Conservation (phyloP, 208 protist species). For the Wallacemonas sp. region DNA sequence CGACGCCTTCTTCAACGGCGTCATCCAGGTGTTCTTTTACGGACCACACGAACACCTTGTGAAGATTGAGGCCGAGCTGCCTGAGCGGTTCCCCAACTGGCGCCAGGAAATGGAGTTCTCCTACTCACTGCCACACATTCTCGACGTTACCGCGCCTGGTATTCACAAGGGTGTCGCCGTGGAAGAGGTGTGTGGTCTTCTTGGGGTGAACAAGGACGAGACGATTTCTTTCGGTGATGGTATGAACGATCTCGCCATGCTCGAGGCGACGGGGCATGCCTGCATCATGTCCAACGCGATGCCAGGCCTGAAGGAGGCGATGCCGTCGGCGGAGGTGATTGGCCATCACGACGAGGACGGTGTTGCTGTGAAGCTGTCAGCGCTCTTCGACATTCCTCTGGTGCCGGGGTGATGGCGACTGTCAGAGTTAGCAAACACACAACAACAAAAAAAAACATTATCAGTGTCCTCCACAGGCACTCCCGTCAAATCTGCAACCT, state of each 20-base stretch:
- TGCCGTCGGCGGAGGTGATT: constrained; percentile 28
- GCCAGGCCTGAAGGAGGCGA: constrained; percentile 16
- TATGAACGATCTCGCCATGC: constrained; percentile 73
- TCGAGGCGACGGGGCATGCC: constrained; percentile 37
- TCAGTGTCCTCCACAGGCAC: too few species aligned
- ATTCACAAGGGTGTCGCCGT: constrained; percentile 61
- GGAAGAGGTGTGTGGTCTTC: constrained; percentile 33
- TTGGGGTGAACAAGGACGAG: constrained; percentile 32
- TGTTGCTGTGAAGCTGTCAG: constrained; percentile 38
- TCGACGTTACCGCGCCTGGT: constrained; percentile 41
- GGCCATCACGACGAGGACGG: constrained; percentile 37
- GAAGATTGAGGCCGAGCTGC: constrained; percentile 17
- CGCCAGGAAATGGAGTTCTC: constrained; percentile 6
- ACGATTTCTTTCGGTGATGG: constrained; percentile 67
- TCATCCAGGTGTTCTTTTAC: constrained; percentile 37
- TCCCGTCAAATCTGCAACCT: too few species aligned
- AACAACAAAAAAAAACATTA: too few species aligned
- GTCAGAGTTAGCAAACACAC: too few species aligned
- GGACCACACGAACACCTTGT: constrained; percentile 22
- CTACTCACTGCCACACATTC: constrained; percentile 40
- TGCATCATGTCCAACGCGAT: constrained; percentile 64
- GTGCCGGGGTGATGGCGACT: too few species aligned
- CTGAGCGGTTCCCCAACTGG: constrained; percentile 9
- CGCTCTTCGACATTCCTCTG: constrained; percentile 10
- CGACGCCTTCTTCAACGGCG: constrained; percentile 17